Evolutionary conservation across 2,329 filamentous ascomycete species (phyloP), one percentile per base, ranked within the genome.

Genomic region (Penicillium sp.): DNA sequence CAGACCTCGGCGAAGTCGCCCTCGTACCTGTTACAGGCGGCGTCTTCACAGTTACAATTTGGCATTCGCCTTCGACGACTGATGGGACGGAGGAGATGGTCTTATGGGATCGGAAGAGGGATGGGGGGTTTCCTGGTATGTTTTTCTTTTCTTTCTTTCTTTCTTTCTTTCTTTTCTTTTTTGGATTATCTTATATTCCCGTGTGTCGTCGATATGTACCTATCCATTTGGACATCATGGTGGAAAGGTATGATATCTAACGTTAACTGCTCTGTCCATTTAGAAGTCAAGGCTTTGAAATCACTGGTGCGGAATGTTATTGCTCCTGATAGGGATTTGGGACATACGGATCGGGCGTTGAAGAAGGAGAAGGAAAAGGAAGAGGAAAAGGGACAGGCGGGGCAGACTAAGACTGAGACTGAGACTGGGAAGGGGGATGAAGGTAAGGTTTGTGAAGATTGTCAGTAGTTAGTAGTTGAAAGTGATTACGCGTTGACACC

Each of bases 231-330:
- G 19, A 22, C 19, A 22, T 5, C 19, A 22, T 25, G 22, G 22
- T 25, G 22, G 7, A 25, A 25, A 25, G 22, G 5, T 25, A 7
- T 12, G 18, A n/a, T 5, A 3, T 9, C 31, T 11, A 10, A 27
- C 41, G 37, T 47, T n/a, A n/a, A n/a, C n/a, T n/a, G n/a, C 19
- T 40, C 27, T 30, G 12, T 27, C 51, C 31, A 8, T 35, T 39
- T 50, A 73, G 90, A 96, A 73, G 90, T 88, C 2, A 95, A 96
- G 72, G 85, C 92, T 59, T 78, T 96, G 36, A 96, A 97, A 74
- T 83, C 89, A 52, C 79, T 85, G 13, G 82, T 96, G 4, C 77
- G 92, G 50, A 88, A 96, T 72, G 78, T 88, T 43, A 84, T 96
- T 59, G 85, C 93, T 62, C 92, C 91, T 0, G 77, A 75, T 1